These are phyloP conservation scores for Pseudopediastrum boryanum DNA, from an alignment of 139 green algal genomes.

Conservation along the genomic window DNA sequence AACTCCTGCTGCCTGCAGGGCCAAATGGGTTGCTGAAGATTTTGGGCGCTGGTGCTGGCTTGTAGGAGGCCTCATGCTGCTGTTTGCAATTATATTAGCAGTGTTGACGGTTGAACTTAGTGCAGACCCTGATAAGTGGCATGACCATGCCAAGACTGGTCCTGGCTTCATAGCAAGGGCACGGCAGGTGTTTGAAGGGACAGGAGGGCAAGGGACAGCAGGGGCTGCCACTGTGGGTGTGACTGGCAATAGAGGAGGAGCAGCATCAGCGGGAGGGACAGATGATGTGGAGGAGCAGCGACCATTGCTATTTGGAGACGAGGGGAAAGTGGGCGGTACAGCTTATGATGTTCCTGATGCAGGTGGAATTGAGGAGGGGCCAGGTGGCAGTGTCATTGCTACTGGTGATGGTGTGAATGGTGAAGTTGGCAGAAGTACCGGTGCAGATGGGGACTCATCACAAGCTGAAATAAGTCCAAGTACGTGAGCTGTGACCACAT, in stretches of 20 bases:
- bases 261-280: background rate
- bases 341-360: background rate
- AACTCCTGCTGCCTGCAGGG: conserved; percentile 3
- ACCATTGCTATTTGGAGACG: background rate
- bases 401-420: too few species aligned
- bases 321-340: background rate
- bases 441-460: too few species aligned
- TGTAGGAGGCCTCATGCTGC: background rate
- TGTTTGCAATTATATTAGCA: conserved; percentile 18
- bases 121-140: conserved; percentile 26
- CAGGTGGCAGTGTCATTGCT: too few species aligned
- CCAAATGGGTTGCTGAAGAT: conserved; percentile 10
- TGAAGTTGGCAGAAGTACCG: too few species aligned
- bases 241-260: background rate
- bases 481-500: too few species aligned
- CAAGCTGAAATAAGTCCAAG: too few species aligned
- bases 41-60: conserved; percentile 22
- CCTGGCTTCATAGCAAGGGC: background rate
- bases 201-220: background rate
- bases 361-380: too few species aligned
- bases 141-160: too few species aligned
- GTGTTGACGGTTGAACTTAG: conserved; percentile 19
- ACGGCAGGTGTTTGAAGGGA: background rate
- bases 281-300: background rate
- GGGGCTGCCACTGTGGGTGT: too few species aligned